These are phyloP conservation scores for Camelina neglecta DNA, from an alignment of 345 rosid species.

Conservation along the genomic window DNA sequence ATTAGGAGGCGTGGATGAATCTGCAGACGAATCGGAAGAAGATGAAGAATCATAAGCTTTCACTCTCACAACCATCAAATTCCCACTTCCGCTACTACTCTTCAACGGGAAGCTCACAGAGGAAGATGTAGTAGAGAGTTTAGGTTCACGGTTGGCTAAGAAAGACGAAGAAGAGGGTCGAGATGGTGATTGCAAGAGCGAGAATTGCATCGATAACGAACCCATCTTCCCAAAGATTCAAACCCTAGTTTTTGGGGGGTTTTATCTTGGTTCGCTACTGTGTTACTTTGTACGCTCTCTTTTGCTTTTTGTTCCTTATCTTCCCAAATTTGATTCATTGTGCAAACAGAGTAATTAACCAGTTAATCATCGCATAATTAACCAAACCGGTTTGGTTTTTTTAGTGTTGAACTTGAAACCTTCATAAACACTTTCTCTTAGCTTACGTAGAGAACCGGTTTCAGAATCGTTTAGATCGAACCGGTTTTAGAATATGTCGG, in stretches of 20 bases:
- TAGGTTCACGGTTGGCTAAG: conserved; percentile 39
- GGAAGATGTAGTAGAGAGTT: conserved; percentile 45
- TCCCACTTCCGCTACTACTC: conserved; percentile 17
- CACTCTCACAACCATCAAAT: conserved; percentile 46
- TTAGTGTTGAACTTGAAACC: too few species aligned
- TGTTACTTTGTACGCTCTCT: not conserved
- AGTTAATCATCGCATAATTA: too few species aligned
- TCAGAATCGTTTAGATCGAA: too few species aligned
- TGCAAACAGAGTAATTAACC: not conserved
- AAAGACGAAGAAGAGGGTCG: conserved; percentile 45
- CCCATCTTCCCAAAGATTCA: conserved; percentile 47
- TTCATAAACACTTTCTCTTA: too few species aligned
- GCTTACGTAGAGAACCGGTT: too few species aligned
- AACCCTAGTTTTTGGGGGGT: not conserved
- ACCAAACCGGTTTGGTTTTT: not conserved
- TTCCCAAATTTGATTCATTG: not conserved
- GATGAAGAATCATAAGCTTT: conserved; percentile 64
- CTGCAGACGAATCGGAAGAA: conserved; percentile 49
- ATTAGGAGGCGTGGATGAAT: conserved; percentile 45
- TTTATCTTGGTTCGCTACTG: not conserved
- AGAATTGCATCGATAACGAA: conserved; percentile 57
- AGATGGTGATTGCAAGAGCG: conserved; percentile 46
- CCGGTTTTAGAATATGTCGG: too few species aligned
- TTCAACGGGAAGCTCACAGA: conserved; percentile 49
- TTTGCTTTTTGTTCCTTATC: not conserved